phyloP scores from a whole-genome alignment of 2,329 filamentous ascomycete genomes.

The Pyrenochaeta sp. region DNA sequence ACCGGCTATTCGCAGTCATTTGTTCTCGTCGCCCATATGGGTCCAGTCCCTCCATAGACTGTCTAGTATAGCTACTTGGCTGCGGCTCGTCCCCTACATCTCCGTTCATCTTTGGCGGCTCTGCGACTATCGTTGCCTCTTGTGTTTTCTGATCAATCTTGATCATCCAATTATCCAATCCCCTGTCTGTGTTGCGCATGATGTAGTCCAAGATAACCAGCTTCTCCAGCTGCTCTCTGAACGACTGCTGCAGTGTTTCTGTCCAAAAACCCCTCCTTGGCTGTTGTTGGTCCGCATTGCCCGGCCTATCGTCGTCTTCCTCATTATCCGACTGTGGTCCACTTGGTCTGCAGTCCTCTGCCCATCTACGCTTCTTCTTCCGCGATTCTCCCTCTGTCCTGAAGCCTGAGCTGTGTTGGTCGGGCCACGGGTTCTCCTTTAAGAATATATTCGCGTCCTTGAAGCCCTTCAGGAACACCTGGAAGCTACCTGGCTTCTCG shows the following conservation, averaged over 20 bases:
- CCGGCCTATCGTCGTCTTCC: slow-evolving; percentile 60
- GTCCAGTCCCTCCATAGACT: slow-evolving; percentile 66
- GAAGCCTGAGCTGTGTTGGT: slow-evolving; percentile 77
- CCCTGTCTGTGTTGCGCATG: slow-evolving; percentile 97
- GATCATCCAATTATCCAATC: slow-evolving; percentile 99
- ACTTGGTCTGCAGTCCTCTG: slow-evolving; percentile 79
- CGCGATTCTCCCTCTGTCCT: slow-evolving; percentile 72
- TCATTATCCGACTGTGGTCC: slow-evolving; percentile 68
- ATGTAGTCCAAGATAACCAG: slow-evolving; percentile 98
- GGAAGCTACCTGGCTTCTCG: slow-evolving; percentile 92
- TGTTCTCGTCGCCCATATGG: slow-evolving; percentile 81
- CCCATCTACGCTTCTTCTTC: slow-evolving; percentile 74
- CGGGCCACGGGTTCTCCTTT: slow-evolving; percentile 95
- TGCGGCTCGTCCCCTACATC: slow-evolving; percentile 35
- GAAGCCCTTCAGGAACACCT: slow-evolving; percentile 95
- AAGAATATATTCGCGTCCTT: slow-evolving; percentile 97
- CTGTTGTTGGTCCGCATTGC: slow-evolving; percentile 43
- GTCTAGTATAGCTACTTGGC: slow-evolving; percentile 64
- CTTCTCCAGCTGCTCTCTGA: slow-evolving; percentile 95
- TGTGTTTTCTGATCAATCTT: slow-evolving; percentile 88
- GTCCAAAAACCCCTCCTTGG: slow-evolving; percentile 80
- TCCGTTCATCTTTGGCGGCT: slow-evolving; percentile 75
- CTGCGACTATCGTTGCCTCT: slow-evolving; percentile 84
- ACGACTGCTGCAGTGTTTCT: slow-evolving; percentile 84
- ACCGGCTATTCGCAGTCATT: slow-evolving; percentile 77